These are phyloP conservation scores for Penicillium vulpinum DNA, from an alignment of 2,329 filamentous ascomycete species.

Conservation along the genomic window DNA sequence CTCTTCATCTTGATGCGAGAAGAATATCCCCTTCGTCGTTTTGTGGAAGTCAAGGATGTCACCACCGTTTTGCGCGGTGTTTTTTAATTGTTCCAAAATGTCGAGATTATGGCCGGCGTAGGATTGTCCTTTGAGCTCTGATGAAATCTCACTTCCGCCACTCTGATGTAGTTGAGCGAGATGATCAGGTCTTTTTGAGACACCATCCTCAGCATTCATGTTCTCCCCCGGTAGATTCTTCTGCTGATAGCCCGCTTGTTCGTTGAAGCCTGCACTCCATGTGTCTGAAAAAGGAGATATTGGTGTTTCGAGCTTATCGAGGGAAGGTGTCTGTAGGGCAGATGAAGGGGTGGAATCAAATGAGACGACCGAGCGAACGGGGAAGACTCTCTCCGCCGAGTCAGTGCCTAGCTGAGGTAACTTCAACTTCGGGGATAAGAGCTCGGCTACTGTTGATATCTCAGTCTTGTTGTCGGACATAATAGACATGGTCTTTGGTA, in stretches of 20 bases:
- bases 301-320: conserved; percentile 22
- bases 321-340: conserved; percentile 24
- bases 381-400: conserved; percentile 67
- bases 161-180: conserved; percentile 11
- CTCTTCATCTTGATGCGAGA: conserved; percentile 58
- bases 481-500: conserved; percentile 25
- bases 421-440: conserved; percentile 19
- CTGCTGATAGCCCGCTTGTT: neutral
- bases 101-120: neutral
- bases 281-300: conserved; percentile 21
- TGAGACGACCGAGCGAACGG: conserved; percentile 73
- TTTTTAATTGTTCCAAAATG: neutral
- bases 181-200: neutral
- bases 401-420: conserved; percentile 32
- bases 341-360: conserved; percentile 56
- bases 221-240: neutral
- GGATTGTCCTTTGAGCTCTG: neutral
- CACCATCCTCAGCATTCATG: neutral
- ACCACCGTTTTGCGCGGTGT: conserved; percentile 2
- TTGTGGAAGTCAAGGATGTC: conserved; percentile 8
- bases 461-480: conserved; percentile 21
- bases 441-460: conserved; percentile 13
- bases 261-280: conserved; percentile 3
- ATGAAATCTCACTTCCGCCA: neutral
- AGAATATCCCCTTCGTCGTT: conserved; percentile 4